Evolutionary conservation across 306 rosid genomes (phyloP).

Genomic region (Dryas drummondii): DNA sequence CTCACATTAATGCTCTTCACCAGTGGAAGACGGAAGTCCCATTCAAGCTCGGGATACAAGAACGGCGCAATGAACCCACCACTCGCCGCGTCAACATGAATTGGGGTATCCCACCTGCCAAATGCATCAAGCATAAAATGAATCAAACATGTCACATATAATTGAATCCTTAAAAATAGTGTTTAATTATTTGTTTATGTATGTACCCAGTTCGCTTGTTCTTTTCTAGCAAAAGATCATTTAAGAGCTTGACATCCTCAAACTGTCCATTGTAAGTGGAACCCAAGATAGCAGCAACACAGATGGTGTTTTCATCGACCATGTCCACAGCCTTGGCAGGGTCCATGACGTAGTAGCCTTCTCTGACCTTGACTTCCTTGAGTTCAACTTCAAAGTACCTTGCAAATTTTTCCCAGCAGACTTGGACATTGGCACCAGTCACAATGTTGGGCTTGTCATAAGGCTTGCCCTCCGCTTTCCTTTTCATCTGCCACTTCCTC

Average conservation of each 20-base stretch:
- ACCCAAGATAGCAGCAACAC: constrained; percentile 81
- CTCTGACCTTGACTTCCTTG: constrained; percentile 64
- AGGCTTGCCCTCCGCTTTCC: constrained; percentile 57
- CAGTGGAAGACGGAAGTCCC: constrained; percentile 79
- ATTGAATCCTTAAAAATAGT: too few species aligned
- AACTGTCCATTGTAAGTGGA: constrained; percentile 82
- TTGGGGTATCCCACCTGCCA: constrained; percentile 69
- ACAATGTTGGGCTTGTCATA: constrained; percentile 69
- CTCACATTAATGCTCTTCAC: constrained; percentile 90
- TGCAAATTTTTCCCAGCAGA: constrained; percentile 85
- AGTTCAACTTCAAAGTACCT: constrained; percentile 73
- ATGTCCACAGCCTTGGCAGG: constrained; percentile 66
- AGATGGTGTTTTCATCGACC: constrained; percentile 82
- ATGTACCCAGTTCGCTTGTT: constrained; percentile 59
- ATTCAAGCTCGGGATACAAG: constrained; percentile 69
- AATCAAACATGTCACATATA: neutral
- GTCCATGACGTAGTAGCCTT: constrained; percentile 81
- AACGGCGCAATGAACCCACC: constrained; percentile 88
- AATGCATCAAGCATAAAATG: neutral
- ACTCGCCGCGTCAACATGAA: constrained; percentile 85
- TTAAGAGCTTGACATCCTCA: constrained; percentile 73
- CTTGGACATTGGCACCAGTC: constrained; percentile 75
- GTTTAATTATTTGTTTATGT: neutral
- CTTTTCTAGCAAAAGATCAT: constrained; percentile 53
- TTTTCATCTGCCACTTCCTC: constrained; percentile 71